phyloP scores from a whole-genome alignment of 306 rosid genomes.

The Trifolium fragiferum region DNA sequence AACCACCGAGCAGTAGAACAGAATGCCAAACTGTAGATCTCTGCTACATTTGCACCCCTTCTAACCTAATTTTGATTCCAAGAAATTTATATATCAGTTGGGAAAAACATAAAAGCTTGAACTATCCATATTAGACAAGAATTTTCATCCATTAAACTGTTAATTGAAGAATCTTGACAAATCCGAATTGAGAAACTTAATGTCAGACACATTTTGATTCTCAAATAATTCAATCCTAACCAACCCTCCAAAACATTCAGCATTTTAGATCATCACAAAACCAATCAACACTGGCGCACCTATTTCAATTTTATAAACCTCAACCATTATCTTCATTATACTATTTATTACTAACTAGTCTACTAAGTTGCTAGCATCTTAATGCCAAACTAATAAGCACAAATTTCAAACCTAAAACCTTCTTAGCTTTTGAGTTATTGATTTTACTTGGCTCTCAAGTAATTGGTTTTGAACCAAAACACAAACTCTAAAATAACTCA shows the following conservation, averaged over 20 bases:
- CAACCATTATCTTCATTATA: background rate
- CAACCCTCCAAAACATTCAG: background rate
- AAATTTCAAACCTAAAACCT: background rate
- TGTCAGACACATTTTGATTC: background rate
- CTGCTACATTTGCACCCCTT: conserved; percentile 87
- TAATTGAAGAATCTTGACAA: background rate
- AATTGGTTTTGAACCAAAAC: background rate
- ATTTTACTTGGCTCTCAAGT: background rate
- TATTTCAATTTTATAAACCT: background rate
- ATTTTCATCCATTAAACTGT: background rate
- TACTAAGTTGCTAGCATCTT: background rate
- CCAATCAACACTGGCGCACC: background rate
- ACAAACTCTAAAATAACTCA: background rate
- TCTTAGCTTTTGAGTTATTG: background rate
- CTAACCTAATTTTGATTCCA: conserved; percentile 62
- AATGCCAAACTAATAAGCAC: background rate
- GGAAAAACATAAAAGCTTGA: background rate
- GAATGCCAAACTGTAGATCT: conserved; percentile 82
- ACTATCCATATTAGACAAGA: background rate
- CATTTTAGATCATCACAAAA: background rate
- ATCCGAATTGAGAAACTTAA: background rate
- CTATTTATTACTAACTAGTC: too few species aligned
- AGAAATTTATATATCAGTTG: conserved; percentile 13
- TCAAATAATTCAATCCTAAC: too few species aligned
- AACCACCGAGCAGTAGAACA: conserved; percentile 81